A percentile compares a stretch with the other conserved stretches of the same genome.
Conservation (phyloP, 805 yeast genomes). For the Candida insectalens region DNA sequence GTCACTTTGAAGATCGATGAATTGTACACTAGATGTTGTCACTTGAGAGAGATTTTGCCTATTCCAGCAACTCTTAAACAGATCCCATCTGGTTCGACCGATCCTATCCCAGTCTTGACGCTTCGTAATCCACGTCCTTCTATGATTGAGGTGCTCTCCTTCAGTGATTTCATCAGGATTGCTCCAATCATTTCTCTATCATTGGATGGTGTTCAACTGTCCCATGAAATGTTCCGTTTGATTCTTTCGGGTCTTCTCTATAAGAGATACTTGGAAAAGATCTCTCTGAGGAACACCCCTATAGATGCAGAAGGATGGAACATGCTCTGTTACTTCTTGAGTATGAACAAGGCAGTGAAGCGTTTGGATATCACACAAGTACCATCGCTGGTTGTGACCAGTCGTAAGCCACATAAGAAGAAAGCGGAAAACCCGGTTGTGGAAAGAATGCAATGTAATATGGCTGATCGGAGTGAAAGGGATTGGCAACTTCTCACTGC, state of each 20-base stretch:
- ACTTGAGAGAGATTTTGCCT: slow-evolving; percentile 82
- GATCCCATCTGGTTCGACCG: slow-evolving; percentile 64
- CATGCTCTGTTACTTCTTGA: slow-evolving; percentile 62
- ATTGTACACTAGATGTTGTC: slow-evolving; percentile 88
- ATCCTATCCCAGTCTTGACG: slow-evolving; percentile 64
- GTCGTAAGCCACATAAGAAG: slow-evolving; percentile 26
- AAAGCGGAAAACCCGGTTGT: slow-evolving; percentile 12
- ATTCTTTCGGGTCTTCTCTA: slow-evolving; percentile 62
- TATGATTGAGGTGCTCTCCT: slow-evolving; percentile 75
- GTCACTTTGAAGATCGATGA: slow-evolving; percentile 46
- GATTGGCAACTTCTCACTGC: slow-evolving; percentile 77
- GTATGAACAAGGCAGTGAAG: slow-evolving; percentile 47
- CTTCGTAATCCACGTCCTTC: slow-evolving; percentile 86
- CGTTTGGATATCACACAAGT: slow-evolving; percentile 68
- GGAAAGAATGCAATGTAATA: slow-evolving; percentile 37
- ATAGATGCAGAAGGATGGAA: slow-evolving; percentile 72
- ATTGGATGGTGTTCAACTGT: slow-evolving; percentile 69
- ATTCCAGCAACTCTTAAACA: slow-evolving; percentile 84
- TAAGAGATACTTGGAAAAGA: slow-evolving; percentile 56
- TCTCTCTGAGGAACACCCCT: slow-evolving; percentile 72
- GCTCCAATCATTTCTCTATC: slow-evolving; percentile 72
- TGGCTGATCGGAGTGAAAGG: slow-evolving; percentile 57
- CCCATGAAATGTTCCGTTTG: slow-evolving; percentile 67
- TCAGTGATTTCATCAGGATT: slow-evolving; percentile 78
- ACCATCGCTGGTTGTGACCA: slow-evolving; percentile 36